Base-by-base conservation (phyloP, 257 asterid species). In the Capsicum baccatum region DNA sequence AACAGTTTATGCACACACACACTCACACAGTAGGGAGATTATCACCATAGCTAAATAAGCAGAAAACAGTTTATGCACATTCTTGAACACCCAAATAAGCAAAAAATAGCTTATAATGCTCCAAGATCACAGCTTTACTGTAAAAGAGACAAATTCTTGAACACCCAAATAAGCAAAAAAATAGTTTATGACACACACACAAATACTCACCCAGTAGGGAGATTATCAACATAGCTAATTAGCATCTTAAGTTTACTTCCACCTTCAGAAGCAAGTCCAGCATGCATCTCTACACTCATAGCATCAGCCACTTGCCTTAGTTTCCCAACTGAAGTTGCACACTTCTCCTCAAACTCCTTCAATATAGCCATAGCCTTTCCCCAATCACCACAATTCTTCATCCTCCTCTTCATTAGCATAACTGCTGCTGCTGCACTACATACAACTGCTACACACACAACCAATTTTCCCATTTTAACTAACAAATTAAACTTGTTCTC, bases 211-310 rank as follows among this genome's bases (percentile, higher is more conserved):
- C 98, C 99, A 21, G 94, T 89, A 76, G 99, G 98, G 44, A 96
- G 98, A 59, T 90, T 93, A 87, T 96, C 98, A 84, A 96, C 98
- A 87, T 86, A 92, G 89, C 90, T 93, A 85, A 92, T 90, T 48
- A 96, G 92, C 98, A 96, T 96, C 94, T 94, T 92, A n/a, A 94
- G 92, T 83, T 92, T 93, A 79, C 97, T 93, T 26, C 97, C 98
- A 10, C 95, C 98, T 39, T 94, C 97, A 26, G 98, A 92, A 59
- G 97, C 98, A 33, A 96, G 94, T 5, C 98, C 99, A 80, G 98
- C 98, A 88, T 93, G 92, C 98, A 96, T 94, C 94, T 94, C 98
- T 81, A 86, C 95, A 68, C 89, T 83, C 98, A 96, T 92, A 21
- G 98, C 97, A 39, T 94, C 99, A 57, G 97, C 99, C 13, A 94